Percentiles rank a stretch among this genome's conserved stretches.
phyloP scores from a whole-genome alignment of 1,139 yeast genomes.

The Trichomonascaceae sp. region DNA sequence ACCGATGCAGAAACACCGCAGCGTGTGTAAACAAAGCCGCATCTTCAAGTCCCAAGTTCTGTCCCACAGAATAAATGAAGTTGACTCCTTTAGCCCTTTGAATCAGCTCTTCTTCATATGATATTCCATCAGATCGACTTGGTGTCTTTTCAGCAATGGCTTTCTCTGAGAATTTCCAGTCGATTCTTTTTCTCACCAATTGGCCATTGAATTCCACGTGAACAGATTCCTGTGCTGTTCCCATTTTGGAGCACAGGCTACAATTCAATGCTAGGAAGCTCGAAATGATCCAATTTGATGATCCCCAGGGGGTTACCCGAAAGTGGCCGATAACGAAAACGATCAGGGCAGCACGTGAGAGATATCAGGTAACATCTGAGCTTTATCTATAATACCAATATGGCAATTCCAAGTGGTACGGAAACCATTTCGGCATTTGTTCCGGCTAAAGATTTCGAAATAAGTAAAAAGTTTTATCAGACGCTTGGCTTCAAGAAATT shows the following conservation, averaged over 20 bases:
- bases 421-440: background rate
- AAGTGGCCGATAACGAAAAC: background rate
- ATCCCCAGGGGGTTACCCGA: background rate
- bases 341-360: background rate
- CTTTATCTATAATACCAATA: background rate
- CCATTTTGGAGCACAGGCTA: background rate
- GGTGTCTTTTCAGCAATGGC: slow-evolving; percentile 27
- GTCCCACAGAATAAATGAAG: slow-evolving; percentile 41
- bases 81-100: slow-evolving; percentile 44
- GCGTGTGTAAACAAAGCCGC: slow-evolving; percentile 45
- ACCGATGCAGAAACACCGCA: slow-evolving; percentile 44
- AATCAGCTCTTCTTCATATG: slow-evolving; percentile 36
- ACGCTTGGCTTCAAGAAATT: background rate
- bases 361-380: too few species aligned
- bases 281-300: background rate
- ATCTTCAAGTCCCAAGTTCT: slow-evolving; percentile 38
- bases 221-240: background rate
- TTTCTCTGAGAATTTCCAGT: slow-evolving; percentile 13
- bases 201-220: background rate
- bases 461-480: background rate
- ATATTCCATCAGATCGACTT: slow-evolving; percentile 34
- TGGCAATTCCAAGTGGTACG: background rate
- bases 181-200: slow-evolving; percentile 7
- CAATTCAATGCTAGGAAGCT: background rate
- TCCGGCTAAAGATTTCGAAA: background rate